Conservation (phyloP, 768 basidiomycete species). For the Tricholoma sp. region DNA sequence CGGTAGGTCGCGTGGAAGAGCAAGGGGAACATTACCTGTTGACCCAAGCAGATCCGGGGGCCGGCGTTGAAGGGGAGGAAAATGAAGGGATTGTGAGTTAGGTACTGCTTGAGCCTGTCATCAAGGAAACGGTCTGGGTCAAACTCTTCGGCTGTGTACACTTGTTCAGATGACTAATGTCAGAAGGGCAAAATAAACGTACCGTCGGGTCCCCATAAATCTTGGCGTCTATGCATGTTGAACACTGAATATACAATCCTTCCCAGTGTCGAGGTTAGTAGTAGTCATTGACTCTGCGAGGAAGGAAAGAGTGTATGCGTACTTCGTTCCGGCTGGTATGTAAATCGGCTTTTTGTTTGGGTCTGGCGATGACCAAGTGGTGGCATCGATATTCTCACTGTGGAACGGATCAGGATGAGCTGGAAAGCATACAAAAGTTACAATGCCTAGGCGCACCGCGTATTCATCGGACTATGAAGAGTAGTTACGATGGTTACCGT, state of each 20-base stretch:
- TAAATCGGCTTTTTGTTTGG: conserved; percentile 46
- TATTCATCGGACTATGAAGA: conserved; percentile 40
- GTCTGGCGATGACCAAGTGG: conserved; percentile 42
- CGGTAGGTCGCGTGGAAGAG: too few species aligned
- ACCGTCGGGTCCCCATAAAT: conserved; percentile 74
- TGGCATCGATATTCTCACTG: conserved; percentile 43
- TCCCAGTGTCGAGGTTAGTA: too few species aligned
- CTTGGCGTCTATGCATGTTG: conserved; percentile 59
- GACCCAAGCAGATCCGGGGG: conserved; percentile 56
- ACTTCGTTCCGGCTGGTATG: conserved; percentile 46
- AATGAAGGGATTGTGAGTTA: conserved; percentile 61
- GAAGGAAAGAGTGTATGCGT: conserved; percentile 9
- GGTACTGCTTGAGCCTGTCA: conserved; percentile 54
- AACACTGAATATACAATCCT: conserved; percentile 45
- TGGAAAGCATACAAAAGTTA: neutral
- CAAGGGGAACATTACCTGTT: too few species aligned
- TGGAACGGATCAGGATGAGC: neutral
- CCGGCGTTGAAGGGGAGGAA: conserved; percentile 66
- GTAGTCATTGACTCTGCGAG: conserved; percentile 21
- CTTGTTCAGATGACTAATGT: too few species aligned
- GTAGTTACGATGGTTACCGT: neutral
- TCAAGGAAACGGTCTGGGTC: conserved; percentile 73
- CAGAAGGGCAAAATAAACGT: neutral
- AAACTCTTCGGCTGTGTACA: conserved; percentile 49
- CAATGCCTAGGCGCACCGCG: conserved; percentile 31